These are phyloP conservation scores for Tulasnella calospora DNA, from an alignment of 768 basidiomycete genomes.

Conservation along the genomic window DNA sequence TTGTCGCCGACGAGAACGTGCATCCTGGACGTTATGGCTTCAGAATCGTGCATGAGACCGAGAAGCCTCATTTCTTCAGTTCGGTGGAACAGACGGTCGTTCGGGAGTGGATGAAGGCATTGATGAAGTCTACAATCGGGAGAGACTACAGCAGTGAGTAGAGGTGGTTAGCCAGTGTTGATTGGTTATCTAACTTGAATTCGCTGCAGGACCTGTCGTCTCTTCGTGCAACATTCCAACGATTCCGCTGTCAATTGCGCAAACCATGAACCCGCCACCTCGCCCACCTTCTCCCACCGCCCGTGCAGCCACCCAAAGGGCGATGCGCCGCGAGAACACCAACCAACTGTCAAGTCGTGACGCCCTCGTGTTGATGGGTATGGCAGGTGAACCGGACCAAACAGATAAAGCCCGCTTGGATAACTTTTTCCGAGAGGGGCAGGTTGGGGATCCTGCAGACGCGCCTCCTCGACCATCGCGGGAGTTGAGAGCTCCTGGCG, in stretches of 20 bases:
- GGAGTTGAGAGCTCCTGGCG: conserved; percentile 40
- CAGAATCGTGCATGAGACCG: conserved; percentile 82
- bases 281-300: conserved; percentile 89
- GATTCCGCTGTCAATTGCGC: conserved; percentile 88
- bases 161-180: not conserved
- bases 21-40: conserved; percentile 94
- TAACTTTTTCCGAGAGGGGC: conserved; percentile 48
- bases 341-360: conserved; percentile 76
- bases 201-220: conserved; percentile 71
- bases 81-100: conserved; percentile 79
- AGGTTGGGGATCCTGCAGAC: conserved; percentile 22
- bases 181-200: conserved; percentile 15
- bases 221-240: conserved; percentile 97
- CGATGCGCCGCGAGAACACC: conserved; percentile 77
- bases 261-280: conserved; percentile 93
- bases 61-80: conserved; percentile 86
- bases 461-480: conserved; percentile 65
- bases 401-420: conserved; percentile 51
- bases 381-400: conserved; percentile 35
- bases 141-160: conserved; percentile 82
- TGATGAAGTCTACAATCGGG: conserved; percentile 97
- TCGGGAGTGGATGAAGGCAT: conserved; percentile 99
- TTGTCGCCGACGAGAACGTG: conserved; percentile 85
- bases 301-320: conserved; percentile 81
- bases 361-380: conserved; percentile 64